Percentiles rank a stretch among this genome's conserved stretches.
These are phyloP conservation scores for Aspergillus saccharolyticus DNA, from an alignment of 495 filamentous ascomycete genomes.

Conservation along the genomic window DNA sequence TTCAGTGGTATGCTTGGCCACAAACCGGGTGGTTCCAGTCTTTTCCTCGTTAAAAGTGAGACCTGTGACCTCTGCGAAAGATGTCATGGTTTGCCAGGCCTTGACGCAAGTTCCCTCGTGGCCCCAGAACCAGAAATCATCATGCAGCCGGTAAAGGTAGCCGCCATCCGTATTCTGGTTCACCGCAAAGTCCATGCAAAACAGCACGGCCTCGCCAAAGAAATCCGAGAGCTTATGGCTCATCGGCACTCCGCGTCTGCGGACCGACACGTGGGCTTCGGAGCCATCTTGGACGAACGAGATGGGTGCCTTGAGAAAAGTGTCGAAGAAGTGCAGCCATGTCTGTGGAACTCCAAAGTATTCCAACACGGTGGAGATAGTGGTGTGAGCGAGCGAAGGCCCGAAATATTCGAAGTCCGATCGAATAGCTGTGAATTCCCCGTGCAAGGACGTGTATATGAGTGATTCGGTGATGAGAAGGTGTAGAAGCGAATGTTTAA, in stretches of 20 bases:
- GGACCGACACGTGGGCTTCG: slow-evolving; percentile 32
- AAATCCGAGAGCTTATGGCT: slow-evolving; percentile 55
- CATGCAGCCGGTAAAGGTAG: slow-evolving; percentile 57
- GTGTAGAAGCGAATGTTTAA: slow-evolving; percentile 57
- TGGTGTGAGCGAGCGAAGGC: slow-evolving; percentile 56
- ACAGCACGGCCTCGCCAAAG: slow-evolving; percentile 57
- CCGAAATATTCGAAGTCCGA: slow-evolving; percentile 61
- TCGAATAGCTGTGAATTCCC: slow-evolving; percentile 54
- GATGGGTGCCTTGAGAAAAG: slow-evolving; percentile 55
- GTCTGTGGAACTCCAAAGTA: slow-evolving; percentile 57
- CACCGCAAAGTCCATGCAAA: slow-evolving; percentile 61
- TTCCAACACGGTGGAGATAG: slow-evolving; percentile 48
- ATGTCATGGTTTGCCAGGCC: slow-evolving; percentile 54
- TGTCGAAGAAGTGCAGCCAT: slow-evolving; percentile 59
- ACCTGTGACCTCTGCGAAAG: slow-evolving; percentile 52
- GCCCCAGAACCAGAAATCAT: slow-evolving; percentile 69
- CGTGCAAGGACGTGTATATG: slow-evolving; percentile 51
- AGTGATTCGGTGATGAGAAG: slow-evolving; percentile 58
- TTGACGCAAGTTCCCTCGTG: slow-evolving; percentile 47
- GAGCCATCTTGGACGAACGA: slow-evolving; percentile 53
- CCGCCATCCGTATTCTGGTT: slow-evolving; percentile 52
- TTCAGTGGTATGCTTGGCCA: slow-evolving; percentile 2
- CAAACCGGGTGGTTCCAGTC: slow-evolving; percentile 51
- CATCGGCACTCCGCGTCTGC: slow-evolving; percentile 54
- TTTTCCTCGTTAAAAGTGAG: slow-evolving; percentile 54